These are phyloP conservation scores for Iodosphaeria phyllophila DNA, from an alignment of 2,329 filamentous ascomycete species.

Conservation along the genomic window DNA sequence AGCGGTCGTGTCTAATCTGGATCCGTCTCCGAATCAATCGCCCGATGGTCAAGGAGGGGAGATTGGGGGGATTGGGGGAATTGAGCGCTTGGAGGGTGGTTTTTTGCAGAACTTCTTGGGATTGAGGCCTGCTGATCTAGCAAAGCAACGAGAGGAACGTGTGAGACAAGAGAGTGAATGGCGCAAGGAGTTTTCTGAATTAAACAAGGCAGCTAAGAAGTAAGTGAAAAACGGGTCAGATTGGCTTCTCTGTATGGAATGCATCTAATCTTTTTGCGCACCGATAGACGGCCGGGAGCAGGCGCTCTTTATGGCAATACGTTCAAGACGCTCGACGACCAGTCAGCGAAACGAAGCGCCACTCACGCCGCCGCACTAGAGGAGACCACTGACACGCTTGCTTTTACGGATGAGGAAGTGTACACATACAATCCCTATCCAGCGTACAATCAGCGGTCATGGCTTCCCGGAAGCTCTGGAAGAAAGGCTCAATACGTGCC, in stretches of 20 bases:
- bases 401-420: slow-evolving; percentile 26
- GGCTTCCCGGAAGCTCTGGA: slow-evolving; percentile 28
- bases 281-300: slow-evolving; percentile 25
- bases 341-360: slow-evolving; percentile 12
- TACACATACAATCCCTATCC: slow-evolving; percentile 54
- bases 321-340: slow-evolving; percentile 23
- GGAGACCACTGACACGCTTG: slow-evolving; percentile 13
- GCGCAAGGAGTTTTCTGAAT: slow-evolving; percentile 5
- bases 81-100: no score
- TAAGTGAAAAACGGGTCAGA: slow-evolving; percentile 21
- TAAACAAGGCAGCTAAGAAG: slow-evolving; percentile 12
- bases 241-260: no score
- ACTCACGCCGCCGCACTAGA: slow-evolving; percentile 14
- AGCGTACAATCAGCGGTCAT: slow-evolving; percentile 43
- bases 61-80: no score
- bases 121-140: no score
- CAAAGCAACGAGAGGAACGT: neutral
- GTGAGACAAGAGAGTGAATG: slow-evolving; percentile 1
- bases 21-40: no score
- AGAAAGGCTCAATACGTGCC: slow-evolving; percentile 38
- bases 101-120: no score
- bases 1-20: no score
- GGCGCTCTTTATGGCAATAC: slow-evolving; percentile 39
- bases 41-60: no score
- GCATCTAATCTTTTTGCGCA: no score